A percentile compares a stretch with the other conserved stretches of the same genome.
These are phyloP conservation scores for Chromera velia DNA, from an alignment of 73 alveolate genomes.

Conservation along the genomic window DNA sequence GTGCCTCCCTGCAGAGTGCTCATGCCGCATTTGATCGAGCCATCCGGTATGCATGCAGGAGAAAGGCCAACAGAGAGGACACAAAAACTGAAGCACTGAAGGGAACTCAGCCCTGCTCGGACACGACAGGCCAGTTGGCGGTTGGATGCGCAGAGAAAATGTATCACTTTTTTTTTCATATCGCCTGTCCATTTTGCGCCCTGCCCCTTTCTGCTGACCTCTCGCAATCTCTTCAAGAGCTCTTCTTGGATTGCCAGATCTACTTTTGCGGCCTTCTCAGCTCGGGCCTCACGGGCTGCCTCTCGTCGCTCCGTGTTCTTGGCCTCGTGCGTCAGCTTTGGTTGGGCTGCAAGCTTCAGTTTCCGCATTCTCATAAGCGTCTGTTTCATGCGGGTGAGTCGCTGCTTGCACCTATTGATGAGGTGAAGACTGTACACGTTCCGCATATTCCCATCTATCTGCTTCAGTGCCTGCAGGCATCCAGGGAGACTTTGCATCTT, in stretches of 20 bases:
- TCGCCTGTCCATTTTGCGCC: background rate
- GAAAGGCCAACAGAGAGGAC: too few species aligned
- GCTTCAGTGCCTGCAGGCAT: slow-evolving; percentile 71
- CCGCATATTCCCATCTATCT: slow-evolving; percentile 88
- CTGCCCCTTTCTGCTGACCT: slow-evolving; percentile 49
- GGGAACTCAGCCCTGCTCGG: too few species aligned
- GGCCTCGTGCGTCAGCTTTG: background rate
- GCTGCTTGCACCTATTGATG: slow-evolving; percentile 93
- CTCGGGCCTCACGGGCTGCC: slow-evolving; percentile 84
- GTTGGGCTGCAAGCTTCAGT: slow-evolving; percentile 51
- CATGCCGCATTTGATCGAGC: too few species aligned
- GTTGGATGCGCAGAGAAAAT: too few species aligned
- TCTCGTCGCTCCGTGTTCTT: slow-evolving; percentile 97
- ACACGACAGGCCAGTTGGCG: too few species aligned
- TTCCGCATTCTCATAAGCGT: slow-evolving; percentile 87
- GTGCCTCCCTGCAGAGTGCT: too few species aligned
- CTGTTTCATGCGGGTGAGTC: slow-evolving; percentile 93
- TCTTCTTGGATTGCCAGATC: slow-evolving; percentile 60
- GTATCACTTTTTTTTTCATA: slow-evolving; percentile 14
- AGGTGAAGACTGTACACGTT: slow-evolving; percentile 64
- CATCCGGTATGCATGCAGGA: too few species aligned
- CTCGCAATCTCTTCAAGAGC: slow-evolving; percentile 73
- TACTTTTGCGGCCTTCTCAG: slow-evolving; percentile 63
- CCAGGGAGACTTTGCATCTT: too few species aligned
- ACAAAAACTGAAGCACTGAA: too few species aligned